Base-by-base conservation (phyloP, 1,284 basidiomycete species). In the Boletus semigastroideus region DNA sequence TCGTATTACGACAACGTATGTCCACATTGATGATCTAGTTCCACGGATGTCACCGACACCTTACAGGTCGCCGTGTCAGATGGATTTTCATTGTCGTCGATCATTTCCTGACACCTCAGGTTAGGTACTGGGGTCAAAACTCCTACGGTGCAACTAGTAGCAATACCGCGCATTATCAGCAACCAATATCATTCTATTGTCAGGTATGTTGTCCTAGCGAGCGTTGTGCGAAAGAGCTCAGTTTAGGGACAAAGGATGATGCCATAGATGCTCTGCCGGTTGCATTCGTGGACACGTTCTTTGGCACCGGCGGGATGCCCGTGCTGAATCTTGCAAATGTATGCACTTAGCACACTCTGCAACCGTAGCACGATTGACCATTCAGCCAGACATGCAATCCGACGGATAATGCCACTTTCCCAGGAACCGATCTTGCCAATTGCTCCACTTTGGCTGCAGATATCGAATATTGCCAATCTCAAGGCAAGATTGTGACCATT, bases 401-500 rank as follows among this genome's bases (percentile, higher is more conserved):
- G 25, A 66, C 57, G 16, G 71, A 73, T 53, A 72, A 76, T 49
- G 50, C 70, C 10, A 75, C 76, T 11, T 87, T 85, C 66, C 44
- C 78, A 3, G 83, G 82, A 28, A 83, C 80, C 2, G 69, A 71
- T 48, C 74, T 87, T 19, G 74, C 80, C n/a, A 72, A 84, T 53
- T 87, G 85, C 64, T 68, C 73, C 36, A 75, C 77, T 64, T 63
- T 86, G 48, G 79, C 81, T 6, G 64, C 74, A 6, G 79, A 79
- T 57, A 86, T 87, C 46, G 55, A 82, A 62, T 71, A 76, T 10
- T 87, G 85, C 64, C 86, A 87, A 63, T 73, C 80, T 8, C 74
- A 71, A 52, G 85, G 84, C 45, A 87, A 87, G 68, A 79, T 84
- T 33, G 73, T 87, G 46, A 86, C 85, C 0, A 68, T 87, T 45